Percentiles rank a stretch among this genome's conserved stretches.
Conservation (phyloP, 2,329 filamentous ascomycete species). For the Ophiostoma angusticollis region DNA sequence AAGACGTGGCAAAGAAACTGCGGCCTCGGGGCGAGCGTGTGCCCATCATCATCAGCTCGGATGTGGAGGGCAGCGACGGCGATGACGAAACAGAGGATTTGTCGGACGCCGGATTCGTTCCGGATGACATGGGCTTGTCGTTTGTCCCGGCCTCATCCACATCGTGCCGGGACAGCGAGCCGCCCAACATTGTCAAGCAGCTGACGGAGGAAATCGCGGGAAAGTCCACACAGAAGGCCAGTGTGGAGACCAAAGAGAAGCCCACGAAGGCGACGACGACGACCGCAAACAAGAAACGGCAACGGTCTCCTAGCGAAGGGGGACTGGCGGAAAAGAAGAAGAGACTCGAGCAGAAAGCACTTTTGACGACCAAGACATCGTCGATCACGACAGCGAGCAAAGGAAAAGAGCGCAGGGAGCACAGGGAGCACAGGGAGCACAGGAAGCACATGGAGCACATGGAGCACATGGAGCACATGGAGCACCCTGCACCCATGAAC, state of each 20-base stretch:
- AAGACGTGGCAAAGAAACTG: constrained; percentile 5
- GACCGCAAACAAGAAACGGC: background rate
- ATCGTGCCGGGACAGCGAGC: too few species aligned
- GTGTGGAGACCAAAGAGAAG: background rate
- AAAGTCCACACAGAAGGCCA: background rate
- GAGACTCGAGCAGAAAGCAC: background rate
- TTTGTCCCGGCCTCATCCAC: too few species aligned
- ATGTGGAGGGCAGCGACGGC: background rate
- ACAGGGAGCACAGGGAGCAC: too few species aligned
- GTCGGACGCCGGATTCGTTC: background rate
- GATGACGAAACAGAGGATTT: background rate
- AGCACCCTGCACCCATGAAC: background rate
- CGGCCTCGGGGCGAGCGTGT: constrained; percentile 2
- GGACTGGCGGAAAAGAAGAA: background rate
- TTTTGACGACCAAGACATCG: too few species aligned
- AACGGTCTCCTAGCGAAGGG: background rate
- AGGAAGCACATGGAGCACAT: background rate
- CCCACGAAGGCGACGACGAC: too few species aligned
- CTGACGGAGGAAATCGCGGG: background rate
- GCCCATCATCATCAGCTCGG: constrained; percentile 10
- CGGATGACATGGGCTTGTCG: too few species aligned
- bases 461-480: background rate
- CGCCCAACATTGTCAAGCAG: background rate
- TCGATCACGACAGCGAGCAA: too few species aligned
- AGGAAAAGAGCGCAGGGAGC: too few species aligned